Percentiles rank a stretch among this genome's conserved stretches.
Conservation (phyloP, 75 land plant species). For the Pinus taeda region DNA sequence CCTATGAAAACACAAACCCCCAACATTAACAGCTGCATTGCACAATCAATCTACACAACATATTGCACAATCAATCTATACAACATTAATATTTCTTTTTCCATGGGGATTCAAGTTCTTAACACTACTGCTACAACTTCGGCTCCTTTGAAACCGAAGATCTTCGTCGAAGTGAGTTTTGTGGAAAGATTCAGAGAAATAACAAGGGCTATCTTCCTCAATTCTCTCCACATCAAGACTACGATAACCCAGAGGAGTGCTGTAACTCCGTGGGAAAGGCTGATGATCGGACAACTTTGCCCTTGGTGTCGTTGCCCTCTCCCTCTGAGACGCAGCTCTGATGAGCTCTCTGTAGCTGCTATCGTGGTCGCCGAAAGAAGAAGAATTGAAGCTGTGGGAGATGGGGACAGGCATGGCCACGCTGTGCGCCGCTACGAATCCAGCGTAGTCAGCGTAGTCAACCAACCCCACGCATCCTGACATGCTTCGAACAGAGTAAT, state of each 20-base stretch:
- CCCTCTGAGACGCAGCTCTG: constrained; percentile 23
- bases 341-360: constrained; percentile 31
- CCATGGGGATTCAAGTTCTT: no score
- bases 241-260: not conserved
- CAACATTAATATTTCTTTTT: no score
- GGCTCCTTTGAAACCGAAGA: no score
- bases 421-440: not conserved
- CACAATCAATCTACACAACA: no score
- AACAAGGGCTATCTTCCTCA: constrained; percentile 11
- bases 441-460: not conserved
- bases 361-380: constrained; percentile 5
- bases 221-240: constrained; percentile 6
- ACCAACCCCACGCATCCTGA: constrained; percentile 4
- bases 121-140: no score
- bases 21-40: no score
- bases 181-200: not conserved
- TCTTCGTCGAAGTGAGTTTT: no score
- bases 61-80: no score
- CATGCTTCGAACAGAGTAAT: constrained; percentile 34
- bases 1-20: no score
- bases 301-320: not conserved
- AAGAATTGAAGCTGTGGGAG: constrained; percentile 9
- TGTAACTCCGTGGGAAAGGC: not conserved
- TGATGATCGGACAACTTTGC: not conserved
- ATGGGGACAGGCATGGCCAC: not conserved